These are phyloP conservation scores for Veloboletus limbatus DNA, from an alignment of 1,284 basidiomycete genomes.

Conservation along the genomic window DNA sequence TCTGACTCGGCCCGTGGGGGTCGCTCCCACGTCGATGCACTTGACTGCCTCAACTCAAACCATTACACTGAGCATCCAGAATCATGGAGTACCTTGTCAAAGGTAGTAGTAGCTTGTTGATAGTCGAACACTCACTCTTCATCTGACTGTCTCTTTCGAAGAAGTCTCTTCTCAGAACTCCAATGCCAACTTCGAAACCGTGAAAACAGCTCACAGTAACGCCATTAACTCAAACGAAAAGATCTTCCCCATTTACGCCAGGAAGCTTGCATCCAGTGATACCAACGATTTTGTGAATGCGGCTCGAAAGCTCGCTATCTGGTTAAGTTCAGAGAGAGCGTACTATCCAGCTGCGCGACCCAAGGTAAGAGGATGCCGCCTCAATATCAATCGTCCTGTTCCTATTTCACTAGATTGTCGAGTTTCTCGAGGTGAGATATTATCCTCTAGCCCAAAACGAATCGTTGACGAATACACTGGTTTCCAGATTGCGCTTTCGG, in stretches of 20 bases:
- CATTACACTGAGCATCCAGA: too few relatives aligned
- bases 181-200: constrained; percentile 7
- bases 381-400: constrained; percentile 3
- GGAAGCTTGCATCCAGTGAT: constrained; percentile 27
- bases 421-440: constrained; percentile 29
- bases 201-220: constrained; percentile 16
- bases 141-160: constrained; percentile 10
- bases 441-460: not conserved
- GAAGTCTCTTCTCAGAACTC: constrained; percentile 1
- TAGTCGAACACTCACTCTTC: not conserved
- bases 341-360: constrained; percentile 30
- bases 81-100: not conserved
- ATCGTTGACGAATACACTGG: not conserved
- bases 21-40: too few relatives aligned
- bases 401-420: constrained; percentile 22
- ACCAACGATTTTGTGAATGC: constrained; percentile 19
- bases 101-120: constrained; percentile 10
- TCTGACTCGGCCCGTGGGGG: too few relatives aligned
- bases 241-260: constrained; percentile 30
- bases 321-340: constrained; percentile 32
- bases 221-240: constrained; percentile 30
- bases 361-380: constrained; percentile 21
- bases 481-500: constrained; percentile 22
- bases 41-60: constrained; percentile 5
- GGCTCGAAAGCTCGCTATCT: constrained; percentile 18